phyloP scores from a whole-genome alignment of 2,329 filamentous ascomycete genomes.

The Apiospora sp. region DNA sequence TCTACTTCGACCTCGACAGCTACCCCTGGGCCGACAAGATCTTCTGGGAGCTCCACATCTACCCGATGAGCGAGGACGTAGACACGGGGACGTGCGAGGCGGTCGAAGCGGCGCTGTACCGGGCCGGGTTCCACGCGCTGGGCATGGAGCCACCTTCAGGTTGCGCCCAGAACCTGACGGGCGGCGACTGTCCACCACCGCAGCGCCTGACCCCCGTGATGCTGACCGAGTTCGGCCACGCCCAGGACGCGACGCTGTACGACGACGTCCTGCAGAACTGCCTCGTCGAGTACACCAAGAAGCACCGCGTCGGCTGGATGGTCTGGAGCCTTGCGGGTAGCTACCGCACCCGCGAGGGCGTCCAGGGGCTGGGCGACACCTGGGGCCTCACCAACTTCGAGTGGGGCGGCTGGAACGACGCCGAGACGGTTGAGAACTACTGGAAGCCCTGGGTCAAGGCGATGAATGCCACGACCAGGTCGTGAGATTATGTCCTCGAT shows the following conservation, averaged over 20 bases:
- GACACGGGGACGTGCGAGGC: conserved; percentile 55
- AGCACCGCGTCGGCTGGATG: conserved; percentile 56
- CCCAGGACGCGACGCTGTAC: conserved; percentile 50
- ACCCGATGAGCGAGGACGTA: conserved; percentile 50
- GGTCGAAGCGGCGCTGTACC: conserved; percentile 57
- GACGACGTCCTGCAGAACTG: conserved; percentile 56
- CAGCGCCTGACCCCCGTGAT: conserved; percentile 55
- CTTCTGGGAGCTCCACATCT: conserved; percentile 55
- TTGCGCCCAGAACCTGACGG: conserved; percentile 46
- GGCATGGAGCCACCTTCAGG: conserved; percentile 49
- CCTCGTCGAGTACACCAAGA: conserved; percentile 52
- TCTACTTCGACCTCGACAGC: conserved; percentile 53
- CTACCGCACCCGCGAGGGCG: conserved; percentile 54
- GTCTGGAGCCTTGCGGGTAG: conserved; percentile 58
- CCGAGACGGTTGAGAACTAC: conserved; percentile 53
- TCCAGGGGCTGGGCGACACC: conserved; percentile 54
- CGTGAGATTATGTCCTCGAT: neutral
- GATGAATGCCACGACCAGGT: conserved; percentile 46
- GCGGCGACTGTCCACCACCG: conserved; percentile 43
- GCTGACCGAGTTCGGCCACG: conserved; percentile 57
- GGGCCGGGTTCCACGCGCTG: conserved; percentile 58
- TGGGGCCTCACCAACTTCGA: conserved; percentile 57
- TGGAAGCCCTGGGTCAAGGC: conserved; percentile 59
- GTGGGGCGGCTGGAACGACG: conserved; percentile 56
- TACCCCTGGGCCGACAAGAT: conserved; percentile 58